phyloP scores from a whole-genome alignment of 805 yeast species.

The Allodekkera sacchari region DNA sequence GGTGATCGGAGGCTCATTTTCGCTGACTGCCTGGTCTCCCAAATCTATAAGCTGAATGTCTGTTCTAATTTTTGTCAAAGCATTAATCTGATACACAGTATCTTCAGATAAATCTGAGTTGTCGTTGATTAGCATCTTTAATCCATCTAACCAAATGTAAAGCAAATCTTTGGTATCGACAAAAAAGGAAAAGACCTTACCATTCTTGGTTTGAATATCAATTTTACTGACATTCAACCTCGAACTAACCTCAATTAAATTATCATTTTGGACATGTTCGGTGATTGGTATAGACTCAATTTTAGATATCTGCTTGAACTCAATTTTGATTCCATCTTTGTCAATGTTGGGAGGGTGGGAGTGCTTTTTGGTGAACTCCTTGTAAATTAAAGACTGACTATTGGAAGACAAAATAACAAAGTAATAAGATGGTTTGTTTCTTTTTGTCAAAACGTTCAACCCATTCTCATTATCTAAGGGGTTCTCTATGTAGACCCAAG shows the following conservation, averaged over 20 bases:
- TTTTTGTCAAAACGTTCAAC: conserved; percentile 7
- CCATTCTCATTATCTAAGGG: conserved; percentile 27
- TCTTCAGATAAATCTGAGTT: conserved; percentile 32
- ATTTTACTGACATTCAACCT: conserved; percentile 28
- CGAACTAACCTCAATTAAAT: conserved; percentile 47
- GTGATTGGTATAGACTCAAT: conserved; percentile 44
- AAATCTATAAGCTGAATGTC: conserved; percentile 41
- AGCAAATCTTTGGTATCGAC: conserved; percentile 64
- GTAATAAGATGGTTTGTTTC: conserved; percentile 32
- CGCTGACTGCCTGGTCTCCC: conserved; percentile 13
- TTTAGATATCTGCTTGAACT: conserved; percentile 40
- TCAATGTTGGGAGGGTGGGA: conserved; percentile 48
- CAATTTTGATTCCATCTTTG: conserved; percentile 44
- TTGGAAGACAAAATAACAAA: conserved; percentile 62
- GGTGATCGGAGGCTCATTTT: conserved; percentile 1
- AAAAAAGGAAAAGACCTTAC: conserved; percentile 44
- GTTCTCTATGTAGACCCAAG: conserved; percentile 67
- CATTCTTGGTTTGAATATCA: conserved; percentile 12
- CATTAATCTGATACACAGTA: conserved; percentile 35
- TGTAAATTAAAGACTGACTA: conserved; percentile 49
- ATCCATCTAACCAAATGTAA: conserved; percentile 73
- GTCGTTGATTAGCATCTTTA: conserved; percentile 40
- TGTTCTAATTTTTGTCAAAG: conserved; percentile 36
- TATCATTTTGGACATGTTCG: conserved; percentile 30
- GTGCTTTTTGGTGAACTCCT: conserved; percentile 45